These are phyloP conservation scores for Helenozyma rhizophorensis DNA, from an alignment of 805 yeast genomes.

Conservation along the genomic window DNA sequence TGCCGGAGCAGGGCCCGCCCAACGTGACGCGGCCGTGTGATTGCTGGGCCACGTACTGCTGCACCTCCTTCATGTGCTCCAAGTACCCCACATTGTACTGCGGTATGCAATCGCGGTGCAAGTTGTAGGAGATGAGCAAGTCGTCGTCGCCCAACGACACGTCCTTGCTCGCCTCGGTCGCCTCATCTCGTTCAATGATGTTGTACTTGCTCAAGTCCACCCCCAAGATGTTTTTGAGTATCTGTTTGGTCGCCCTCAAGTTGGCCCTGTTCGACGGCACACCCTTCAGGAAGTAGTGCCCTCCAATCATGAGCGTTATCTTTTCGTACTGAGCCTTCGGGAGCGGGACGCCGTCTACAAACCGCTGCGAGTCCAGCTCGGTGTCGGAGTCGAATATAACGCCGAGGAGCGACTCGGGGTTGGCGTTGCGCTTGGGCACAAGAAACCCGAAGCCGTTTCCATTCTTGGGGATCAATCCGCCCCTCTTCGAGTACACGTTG, in stretches of 20 bases:
- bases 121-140: slow-evolving; percentile 28
- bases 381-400: slow-evolving; percentile 88
- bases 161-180: slow-evolving; percentile 6
- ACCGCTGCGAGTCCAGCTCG: slow-evolving; percentile 44
- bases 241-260: slow-evolving; percentile 23
- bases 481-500: slow-evolving; percentile 51
- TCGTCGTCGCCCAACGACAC: slow-evolving; percentile 20
- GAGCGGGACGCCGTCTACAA: slow-evolving; percentile 13
- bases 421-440: slow-evolving; percentile 54
- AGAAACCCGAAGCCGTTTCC: slow-evolving; percentile 82
- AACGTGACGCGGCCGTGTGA: slow-evolving; percentile 42
- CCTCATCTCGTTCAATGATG: slow-evolving; percentile 25
- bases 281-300: slow-evolving; percentile 46
- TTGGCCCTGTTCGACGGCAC: slow-evolving; percentile 28
- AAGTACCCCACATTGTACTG: slow-evolving; percentile 70
- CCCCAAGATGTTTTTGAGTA: slow-evolving; percentile 21
- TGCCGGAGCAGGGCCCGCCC: slow-evolving; percentile 77
- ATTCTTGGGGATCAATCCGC: slow-evolving; percentile 31
- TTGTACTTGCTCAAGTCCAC: slow-evolving; percentile 20
- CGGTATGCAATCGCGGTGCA: slow-evolving; percentile 61
- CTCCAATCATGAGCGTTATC: slow-evolving; percentile 89
- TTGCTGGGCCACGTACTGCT: slow-evolving; percentile 26
- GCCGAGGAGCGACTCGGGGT: slow-evolving; percentile 65
- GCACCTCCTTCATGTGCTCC: slow-evolving; percentile 33
- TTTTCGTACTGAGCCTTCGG: slow-evolving; percentile 48